A percentile compares a stretch with the other conserved stretches of the same genome.
Conservation (phyloP, 2,329 filamentous ascomycete genomes). For the Conoideocrella luteorostrata region DNA sequence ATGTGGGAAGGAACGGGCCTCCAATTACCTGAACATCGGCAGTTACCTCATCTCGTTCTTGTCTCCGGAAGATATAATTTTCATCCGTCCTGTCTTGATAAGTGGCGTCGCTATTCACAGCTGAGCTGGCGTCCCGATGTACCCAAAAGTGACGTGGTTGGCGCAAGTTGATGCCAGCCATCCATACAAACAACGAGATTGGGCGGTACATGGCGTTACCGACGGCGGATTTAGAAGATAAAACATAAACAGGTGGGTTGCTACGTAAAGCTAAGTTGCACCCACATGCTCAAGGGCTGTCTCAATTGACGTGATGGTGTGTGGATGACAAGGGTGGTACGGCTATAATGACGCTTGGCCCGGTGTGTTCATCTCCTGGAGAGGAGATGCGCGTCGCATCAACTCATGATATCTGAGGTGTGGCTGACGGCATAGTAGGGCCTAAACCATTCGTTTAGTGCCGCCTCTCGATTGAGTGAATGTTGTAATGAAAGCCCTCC, state of each 20-base stretch:
- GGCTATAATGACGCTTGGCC: background rate
- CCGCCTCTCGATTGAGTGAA: too few relatives aligned
- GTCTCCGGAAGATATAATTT: background rate
- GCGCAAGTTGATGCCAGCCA: background rate
- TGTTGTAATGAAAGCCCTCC: too few relatives aligned
- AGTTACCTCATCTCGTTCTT: background rate
- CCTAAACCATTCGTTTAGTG: too few relatives aligned
- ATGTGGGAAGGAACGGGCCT: too few relatives aligned
- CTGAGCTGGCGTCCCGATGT: background rate
- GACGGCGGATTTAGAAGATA: too few relatives aligned
- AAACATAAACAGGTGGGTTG: too few relatives aligned
- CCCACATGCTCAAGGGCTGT: constrained; percentile 3
- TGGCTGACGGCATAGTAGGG: too few relatives aligned
- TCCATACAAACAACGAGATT: background rate
- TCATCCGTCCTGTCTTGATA: background rate
- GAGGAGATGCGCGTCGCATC: too few relatives aligned
- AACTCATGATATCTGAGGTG: too few relatives aligned
- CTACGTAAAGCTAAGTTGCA: background rate
- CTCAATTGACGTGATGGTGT: constrained; percentile 1
- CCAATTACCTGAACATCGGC: background rate
- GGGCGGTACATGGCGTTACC: background rate
- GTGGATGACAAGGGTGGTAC: constrained; percentile 3
- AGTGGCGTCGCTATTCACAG: constrained; percentile 2
- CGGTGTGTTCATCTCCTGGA: too few relatives aligned
- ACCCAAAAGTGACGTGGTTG: background rate